Evolutionary conservation across 257 asterid species (phyloP).

Genomic region (Nicotiana knightiana): DNA sequence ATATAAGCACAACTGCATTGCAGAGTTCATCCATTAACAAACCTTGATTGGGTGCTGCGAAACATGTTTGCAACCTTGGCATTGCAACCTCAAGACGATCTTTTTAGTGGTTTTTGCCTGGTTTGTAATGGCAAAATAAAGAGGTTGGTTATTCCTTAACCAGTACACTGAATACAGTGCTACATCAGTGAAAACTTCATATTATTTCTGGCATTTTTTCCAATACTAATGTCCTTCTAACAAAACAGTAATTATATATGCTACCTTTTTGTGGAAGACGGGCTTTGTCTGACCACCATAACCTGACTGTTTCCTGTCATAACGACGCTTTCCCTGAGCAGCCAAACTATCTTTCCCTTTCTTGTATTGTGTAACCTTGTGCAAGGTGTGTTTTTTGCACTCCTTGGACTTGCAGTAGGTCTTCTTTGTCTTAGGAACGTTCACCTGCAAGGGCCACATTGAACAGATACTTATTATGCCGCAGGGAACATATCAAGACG

Average conservation of each 20-base stretch:
- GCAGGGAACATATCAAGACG: not conserved
- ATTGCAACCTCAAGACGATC: constrained; percentile 7
- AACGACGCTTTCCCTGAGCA: constrained; percentile 16
- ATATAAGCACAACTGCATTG: not conserved
- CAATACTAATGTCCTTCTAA: not conserved
- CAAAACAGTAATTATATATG: not conserved
- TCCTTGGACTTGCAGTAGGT: constrained; percentile 13
- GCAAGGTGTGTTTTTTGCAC: constrained; percentile 11
- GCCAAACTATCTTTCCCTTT: constrained; percentile 10
- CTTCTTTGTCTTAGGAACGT: constrained; percentile 10
- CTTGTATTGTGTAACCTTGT: constrained; percentile 9
- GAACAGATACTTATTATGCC: not conserved
- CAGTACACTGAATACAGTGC: not conserved
- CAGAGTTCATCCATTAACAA: not conserved
- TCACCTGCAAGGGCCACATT: not conserved
- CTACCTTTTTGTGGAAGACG: constrained; percentile 10
- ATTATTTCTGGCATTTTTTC: not conserved
- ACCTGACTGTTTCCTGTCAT: constrained; percentile 8
- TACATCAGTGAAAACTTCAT: not conserved
- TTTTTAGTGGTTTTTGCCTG: constrained; percentile 7
- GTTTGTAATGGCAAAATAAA: not conserved
- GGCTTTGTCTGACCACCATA: constrained; percentile 14
- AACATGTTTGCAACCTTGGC: constrained; percentile 11
- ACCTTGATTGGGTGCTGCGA: constrained; percentile 13
- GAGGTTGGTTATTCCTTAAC: not conserved